Base-by-base conservation (phyloP, 495 filamentous ascomycete species). In the Diplogelasinospora grovesii region DNA sequence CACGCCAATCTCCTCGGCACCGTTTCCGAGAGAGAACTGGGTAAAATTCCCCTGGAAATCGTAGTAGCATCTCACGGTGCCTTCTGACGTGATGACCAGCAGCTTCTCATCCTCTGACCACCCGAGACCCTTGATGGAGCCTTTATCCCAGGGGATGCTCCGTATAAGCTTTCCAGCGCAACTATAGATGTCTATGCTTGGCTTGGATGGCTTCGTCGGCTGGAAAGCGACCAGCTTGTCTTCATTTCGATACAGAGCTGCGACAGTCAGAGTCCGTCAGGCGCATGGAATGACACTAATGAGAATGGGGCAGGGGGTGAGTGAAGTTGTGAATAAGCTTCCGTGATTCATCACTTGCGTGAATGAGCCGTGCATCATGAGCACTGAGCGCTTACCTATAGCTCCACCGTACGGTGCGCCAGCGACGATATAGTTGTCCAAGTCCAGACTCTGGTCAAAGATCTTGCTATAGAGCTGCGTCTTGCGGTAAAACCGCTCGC, bases 81-180 rank as follows among this genome's bases (percentile, higher is more conserved):
- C 92, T 53, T 97, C 92, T 41, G 84, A 78, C 3, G 87, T 85
- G 35, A 96, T 79, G 3, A 94, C 82, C 6, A 98, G 67, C 11
- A 98, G 74, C 60, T 87, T 86, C 71, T 98, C 92, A 48, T 96
- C 87, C 54, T 95, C 92, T 23, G 89, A 96, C 92, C 92, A 98
- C 14, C 92, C 92, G 13, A 97, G 71, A 8, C 88, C 89, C 57
- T 81, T 81, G 50, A 98, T 86, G 2, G 81, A 73, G 22, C 87
- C 87, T 69, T 89, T 85, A 47, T 98, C 92, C 87, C 89, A 97
- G 70, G 86, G 59, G 15, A 70, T 63, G 35, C 61, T 65, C 35
- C 65, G 66, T 39, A 97, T 84, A 25, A 85, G 74, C 61, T 85
- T 89, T 21, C 93, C 92, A 3, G 92, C 81, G 56, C 77, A 89